Evolutionary conservation across 371 early-diverging fungal genomes (phyloP), one percentile per base, ranked within the genome.

Genomic region (Mortierella sp.): DNA sequence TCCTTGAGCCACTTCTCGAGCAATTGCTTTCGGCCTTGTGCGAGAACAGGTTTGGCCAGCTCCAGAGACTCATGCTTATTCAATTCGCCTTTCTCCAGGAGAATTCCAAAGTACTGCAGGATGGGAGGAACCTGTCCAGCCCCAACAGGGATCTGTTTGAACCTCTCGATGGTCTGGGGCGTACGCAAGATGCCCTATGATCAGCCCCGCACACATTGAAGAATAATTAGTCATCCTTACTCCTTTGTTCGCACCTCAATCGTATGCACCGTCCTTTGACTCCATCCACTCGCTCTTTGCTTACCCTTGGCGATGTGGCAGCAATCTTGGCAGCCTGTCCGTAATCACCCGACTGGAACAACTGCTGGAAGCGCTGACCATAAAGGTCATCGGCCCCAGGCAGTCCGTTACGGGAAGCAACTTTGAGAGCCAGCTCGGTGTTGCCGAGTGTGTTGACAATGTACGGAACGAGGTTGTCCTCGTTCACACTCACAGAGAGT

Each of bases 1-100:
- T 98, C 98, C 83, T 98, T 97, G 56, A 99, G 87, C 98, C 98
- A 99, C 78, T 97, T 98, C 68, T 99, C 97, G 15, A 99, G 82
- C 56, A 99, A 80, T 62, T 95, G 92, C 76, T 97, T 96, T 60
- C 96, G 91, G 54, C 94, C 94, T 73, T 97, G 97, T 19, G 86
- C 87, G 28, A 98, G 83, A 7, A 98, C 96, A 4, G 97, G 98
- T 46, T 91, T 88, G 44, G 97, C 95, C 31, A 99, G 89, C 78
- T 97, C 97, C 26, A 98, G 80, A 4, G 97, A 94, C 83, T 99
- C 99, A 76, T 89, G 86, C 72, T 93, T 91, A 88, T 98, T 99
- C 51, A 99, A 84, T 52, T 89, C 89, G 23, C 96, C 96, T 84
- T 94, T 96, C 72, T 99, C 98, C 21, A 99, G 84, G n/a, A 99